Conservation (phyloP, 2,329 filamentous ascomycete genomes). For the Aureobasidium sp. region DNA sequence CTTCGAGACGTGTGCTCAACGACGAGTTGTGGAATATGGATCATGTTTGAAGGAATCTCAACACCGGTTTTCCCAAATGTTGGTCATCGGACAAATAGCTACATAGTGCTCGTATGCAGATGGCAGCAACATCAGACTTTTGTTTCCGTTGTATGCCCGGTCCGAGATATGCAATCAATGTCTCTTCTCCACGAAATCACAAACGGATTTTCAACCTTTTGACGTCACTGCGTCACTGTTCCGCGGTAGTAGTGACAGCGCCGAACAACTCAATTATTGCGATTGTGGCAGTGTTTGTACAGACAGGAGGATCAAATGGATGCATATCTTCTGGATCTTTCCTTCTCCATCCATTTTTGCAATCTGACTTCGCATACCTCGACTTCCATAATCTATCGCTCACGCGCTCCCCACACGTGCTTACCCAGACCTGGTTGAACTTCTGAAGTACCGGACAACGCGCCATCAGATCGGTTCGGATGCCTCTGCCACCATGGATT, state of each 20-base stretch:
- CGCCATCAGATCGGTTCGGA: background rate
- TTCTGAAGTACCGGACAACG: background rate
- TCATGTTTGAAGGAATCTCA: background rate
- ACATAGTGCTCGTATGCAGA: background rate
- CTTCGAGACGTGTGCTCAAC: background rate
- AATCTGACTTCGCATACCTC: background rate
- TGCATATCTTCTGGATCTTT: background rate
- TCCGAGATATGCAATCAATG: background rate
- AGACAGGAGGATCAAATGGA: background rate
- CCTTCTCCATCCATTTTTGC: background rate
- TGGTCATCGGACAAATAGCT: background rate
- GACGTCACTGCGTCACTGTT: background rate
- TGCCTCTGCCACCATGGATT: conserved; percentile 11
- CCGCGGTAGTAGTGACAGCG: background rate
- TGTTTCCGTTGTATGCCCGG: background rate
- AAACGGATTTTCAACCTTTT: background rate
- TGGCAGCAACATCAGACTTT: background rate
- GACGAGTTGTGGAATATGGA: background rate
- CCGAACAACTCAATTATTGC: background rate
- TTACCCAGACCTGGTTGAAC: background rate
- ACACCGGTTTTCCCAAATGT: background rate
- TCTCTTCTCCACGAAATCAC: conserved; percentile 1
- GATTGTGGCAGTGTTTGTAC: conserved; percentile 5
- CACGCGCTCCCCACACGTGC: background rate
- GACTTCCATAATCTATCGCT: background rate